Evolutionary conservation across 2,329 filamentous ascomycete genomes (phyloP).

Genomic region (Gremmenia infestans): DNA sequence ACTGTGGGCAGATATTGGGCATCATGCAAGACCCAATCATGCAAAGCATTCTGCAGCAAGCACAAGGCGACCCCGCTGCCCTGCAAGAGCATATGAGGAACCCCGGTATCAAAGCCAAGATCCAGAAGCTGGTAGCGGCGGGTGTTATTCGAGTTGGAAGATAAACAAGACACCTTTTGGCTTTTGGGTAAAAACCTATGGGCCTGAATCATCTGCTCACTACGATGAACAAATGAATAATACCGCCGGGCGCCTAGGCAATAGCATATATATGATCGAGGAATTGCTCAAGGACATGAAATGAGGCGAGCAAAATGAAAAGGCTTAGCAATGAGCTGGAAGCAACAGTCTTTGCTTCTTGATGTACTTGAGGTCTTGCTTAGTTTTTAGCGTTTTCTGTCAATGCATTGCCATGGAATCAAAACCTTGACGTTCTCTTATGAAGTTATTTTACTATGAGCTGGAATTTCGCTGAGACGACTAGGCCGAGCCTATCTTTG

Average conservation of each 20-base stretch:
- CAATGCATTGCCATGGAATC: constrained; percentile 10
- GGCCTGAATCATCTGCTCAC: no score
- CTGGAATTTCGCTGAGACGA: no score
- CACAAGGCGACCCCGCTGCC: constrained; percentile 86
- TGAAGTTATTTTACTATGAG: no score
- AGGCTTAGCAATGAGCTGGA: not conserved
- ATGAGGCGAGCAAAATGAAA: not conserved
- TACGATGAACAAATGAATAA: no score
- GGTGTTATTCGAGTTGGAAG: constrained; percentile 79
- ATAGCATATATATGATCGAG: not conserved
- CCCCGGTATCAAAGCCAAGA: constrained; percentile 74
- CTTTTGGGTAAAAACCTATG: not conserved
- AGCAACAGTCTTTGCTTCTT: not conserved
- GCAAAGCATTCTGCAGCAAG: constrained; percentile 95
- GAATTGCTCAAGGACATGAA: not conserved
- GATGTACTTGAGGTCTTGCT: constrained; percentile 21
- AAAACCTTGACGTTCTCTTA: not conserved
- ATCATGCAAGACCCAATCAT: constrained; percentile 96
- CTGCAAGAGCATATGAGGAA: constrained; percentile 98
- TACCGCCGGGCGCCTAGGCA: not conserved
- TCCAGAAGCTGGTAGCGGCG: constrained; percentile 80
- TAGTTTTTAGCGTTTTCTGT: constrained; percentile 18
- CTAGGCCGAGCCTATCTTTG: no score
- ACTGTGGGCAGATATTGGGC: constrained; percentile 59
- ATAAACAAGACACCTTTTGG: constrained; percentile 14